Conservation (phyloP, 192 early-diverging fungal genomes). For the Jimgerdemannia flammicorona region DNA sequence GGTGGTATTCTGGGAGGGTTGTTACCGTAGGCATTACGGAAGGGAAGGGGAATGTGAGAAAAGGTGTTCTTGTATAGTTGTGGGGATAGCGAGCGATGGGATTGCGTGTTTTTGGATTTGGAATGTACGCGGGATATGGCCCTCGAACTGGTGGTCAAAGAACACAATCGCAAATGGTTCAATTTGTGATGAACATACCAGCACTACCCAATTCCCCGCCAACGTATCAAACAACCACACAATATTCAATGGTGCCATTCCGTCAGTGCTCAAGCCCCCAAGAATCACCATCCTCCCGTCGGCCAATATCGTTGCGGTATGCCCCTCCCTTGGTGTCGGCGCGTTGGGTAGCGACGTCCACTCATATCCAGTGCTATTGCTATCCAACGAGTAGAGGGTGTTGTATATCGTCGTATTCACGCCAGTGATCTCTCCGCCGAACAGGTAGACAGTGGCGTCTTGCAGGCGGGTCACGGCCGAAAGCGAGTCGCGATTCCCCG, state of each 20-base stretch:
- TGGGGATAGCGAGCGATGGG: neutral
- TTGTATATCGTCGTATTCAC: neutral
- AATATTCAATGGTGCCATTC: neutral
- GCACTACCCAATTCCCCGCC: neutral
- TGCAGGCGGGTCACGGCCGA: neutral
- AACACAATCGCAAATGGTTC: neutral
- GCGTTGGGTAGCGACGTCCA: neutral
- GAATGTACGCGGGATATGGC: neutral
- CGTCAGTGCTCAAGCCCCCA: slow-evolving; percentile 1
- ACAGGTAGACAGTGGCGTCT: neutral
- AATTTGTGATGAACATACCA: neutral
- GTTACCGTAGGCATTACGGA: neutral
- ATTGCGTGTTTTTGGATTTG: neutral
- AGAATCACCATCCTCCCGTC: slow-evolving; percentile 14
- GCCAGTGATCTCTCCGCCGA: neutral
- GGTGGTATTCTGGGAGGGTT: slow-evolving; percentile 1
- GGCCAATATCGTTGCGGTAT: slow-evolving; percentile 5
- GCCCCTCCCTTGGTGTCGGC: neutral
- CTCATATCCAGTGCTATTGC: neutral
- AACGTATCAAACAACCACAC: slow-evolving; percentile 10
- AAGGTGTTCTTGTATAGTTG: neutral
- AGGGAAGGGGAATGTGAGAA: no score
- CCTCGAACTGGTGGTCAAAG: neutral
- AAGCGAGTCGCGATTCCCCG: neutral
- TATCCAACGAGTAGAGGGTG: neutral